Percentiles rank a stretch among this genome's conserved stretches.
Conservation (phyloP, 495 filamentous ascomycete genomes). For the Chaetomium tenue region DNA sequence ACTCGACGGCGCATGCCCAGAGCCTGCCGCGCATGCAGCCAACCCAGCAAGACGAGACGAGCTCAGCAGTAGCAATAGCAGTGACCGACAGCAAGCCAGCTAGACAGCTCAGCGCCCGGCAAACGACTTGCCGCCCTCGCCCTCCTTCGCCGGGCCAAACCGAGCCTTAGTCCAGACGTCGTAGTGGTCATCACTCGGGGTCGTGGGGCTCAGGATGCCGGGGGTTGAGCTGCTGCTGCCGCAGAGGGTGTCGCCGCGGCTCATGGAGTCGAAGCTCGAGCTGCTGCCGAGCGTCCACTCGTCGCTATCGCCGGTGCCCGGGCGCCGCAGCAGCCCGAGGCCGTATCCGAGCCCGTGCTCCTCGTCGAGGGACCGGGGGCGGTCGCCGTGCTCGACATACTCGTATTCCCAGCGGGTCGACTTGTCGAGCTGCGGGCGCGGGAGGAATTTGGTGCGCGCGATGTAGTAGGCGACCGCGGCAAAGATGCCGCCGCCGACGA, state of each 20-base stretch:
- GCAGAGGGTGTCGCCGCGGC: slow-evolving; percentile 36
- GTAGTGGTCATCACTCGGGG: slow-evolving; percentile 35
- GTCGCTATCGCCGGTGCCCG: slow-evolving; percentile 35
- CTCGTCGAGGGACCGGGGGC: slow-evolving; percentile 39
- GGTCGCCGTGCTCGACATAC: slow-evolving; percentile 74
- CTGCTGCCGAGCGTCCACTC: slow-evolving; percentile 50
- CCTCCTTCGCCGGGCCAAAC: slow-evolving; percentile 16
- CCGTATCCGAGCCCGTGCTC: slow-evolving; percentile 41
- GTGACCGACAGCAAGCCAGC: background rate
- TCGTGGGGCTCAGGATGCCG: slow-evolving; percentile 44
- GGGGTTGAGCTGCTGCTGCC: slow-evolving; percentile 40
- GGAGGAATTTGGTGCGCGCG: slow-evolving; percentile 73
- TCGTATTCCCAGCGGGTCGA: slow-evolving; percentile 92
- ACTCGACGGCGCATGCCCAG: too few species aligned
- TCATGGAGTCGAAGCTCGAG: slow-evolving; percentile 40
- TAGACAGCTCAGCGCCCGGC: slow-evolving; percentile 2
- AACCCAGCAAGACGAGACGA: too few species aligned
- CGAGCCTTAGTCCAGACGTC: slow-evolving; percentile 36
- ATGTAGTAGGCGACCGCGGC: slow-evolving; percentile 79
- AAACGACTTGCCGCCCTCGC: slow-evolving; percentile 12
- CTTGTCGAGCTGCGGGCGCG: slow-evolving; percentile 77
- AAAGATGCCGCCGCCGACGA: slow-evolving; percentile 79
- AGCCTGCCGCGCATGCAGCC: too few species aligned
- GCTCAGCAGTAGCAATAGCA: background rate
- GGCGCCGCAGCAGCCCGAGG: slow-evolving; percentile 34